These are phyloP conservation scores for Acer campestre DNA, from an alignment of 345 rosid genomes.

Conservation along the genomic window DNA sequence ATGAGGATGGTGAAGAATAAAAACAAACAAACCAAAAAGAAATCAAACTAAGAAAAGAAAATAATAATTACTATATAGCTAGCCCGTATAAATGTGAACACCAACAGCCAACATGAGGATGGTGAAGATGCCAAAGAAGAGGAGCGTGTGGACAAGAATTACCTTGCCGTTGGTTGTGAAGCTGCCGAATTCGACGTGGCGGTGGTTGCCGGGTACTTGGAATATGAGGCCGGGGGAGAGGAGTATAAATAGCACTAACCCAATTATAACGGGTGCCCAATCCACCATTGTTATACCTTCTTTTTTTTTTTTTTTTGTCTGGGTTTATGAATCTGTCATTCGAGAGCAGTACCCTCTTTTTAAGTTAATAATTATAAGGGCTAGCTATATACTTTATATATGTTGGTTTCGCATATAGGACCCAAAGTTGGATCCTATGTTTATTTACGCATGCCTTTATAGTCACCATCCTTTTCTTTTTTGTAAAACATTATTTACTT, in stretches of 20 bases:
- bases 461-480: no score
- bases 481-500: no score
- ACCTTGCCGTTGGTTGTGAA: constrained; percentile 51
- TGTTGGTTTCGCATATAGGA: no score
- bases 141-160: constrained; percentile 46
- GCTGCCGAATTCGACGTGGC: constrained; percentile 44
- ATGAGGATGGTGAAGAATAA: no score
- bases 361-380: neutral
- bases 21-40: no score
- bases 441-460: no score
- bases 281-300: constrained; percentile 36
- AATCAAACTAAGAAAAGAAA: no score
- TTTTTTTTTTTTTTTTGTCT: neutral
- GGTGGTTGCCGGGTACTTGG: constrained; percentile 48
- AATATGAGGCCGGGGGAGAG: constrained; percentile 57
- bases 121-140: constrained; percentile 45
- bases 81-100: constrained; percentile 42
- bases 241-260: constrained; percentile 46
- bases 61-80: neutral
- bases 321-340: neutral
- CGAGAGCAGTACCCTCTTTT: neutral
- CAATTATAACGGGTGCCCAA: constrained; percentile 59
- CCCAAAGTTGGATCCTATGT: no score
- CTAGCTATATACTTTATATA: no score
- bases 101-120: constrained; percentile 44